Percentiles rank a stretch among this genome's conserved stretches.
phyloP scores from a whole-genome alignment of 306 rosid genomes.

The Oxytropis ochrocephala region DNA sequence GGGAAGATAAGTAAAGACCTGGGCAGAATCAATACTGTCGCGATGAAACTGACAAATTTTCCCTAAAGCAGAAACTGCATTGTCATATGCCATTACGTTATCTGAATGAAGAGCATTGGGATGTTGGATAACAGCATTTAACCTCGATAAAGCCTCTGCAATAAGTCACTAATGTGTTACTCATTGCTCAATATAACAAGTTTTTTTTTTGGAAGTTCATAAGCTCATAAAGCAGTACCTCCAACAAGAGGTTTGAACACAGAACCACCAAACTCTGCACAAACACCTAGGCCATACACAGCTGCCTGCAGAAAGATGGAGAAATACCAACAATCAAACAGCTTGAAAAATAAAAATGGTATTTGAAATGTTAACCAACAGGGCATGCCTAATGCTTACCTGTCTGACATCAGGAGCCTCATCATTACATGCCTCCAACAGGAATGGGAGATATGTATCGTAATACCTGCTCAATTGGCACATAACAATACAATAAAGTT shows the following conservation, averaged over 20 bases:
- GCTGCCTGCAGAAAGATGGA: slow-evolving; percentile 62
- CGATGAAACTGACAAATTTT: slow-evolving; percentile 86
- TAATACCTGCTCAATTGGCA: slow-evolving; percentile 66
- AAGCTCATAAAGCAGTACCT: slow-evolving; percentile 37
- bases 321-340: slow-evolving; percentile 2
- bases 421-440: slow-evolving; percentile 97
- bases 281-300: slow-evolving; percentile 96
- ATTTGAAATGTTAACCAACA: not conserved
- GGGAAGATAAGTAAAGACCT: slow-evolving; percentile 41
- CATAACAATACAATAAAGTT: slow-evolving; percentile 1
- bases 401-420: slow-evolving; percentile 93
- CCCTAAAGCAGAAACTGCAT: slow-evolving; percentile 96
- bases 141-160: slow-evolving; percentile 92
- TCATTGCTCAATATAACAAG: not conserved
- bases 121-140: slow-evolving; percentile 85
- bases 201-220: not conserved
- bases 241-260: slow-evolving; percentile 82
- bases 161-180: slow-evolving; percentile 22
- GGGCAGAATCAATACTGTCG: slow-evolving; percentile 83
- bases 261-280: slow-evolving; percentile 93
- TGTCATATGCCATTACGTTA: slow-evolving; percentile 92
- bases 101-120: slow-evolving; percentile 76
- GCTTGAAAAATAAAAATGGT: slow-evolving; percentile 8
- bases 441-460: slow-evolving; percentile 85
- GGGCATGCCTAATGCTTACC: slow-evolving; percentile 42